Conservation (phyloP, 495 filamentous ascomycete genomes). For the Aspergillus heteromorphus region DNA sequence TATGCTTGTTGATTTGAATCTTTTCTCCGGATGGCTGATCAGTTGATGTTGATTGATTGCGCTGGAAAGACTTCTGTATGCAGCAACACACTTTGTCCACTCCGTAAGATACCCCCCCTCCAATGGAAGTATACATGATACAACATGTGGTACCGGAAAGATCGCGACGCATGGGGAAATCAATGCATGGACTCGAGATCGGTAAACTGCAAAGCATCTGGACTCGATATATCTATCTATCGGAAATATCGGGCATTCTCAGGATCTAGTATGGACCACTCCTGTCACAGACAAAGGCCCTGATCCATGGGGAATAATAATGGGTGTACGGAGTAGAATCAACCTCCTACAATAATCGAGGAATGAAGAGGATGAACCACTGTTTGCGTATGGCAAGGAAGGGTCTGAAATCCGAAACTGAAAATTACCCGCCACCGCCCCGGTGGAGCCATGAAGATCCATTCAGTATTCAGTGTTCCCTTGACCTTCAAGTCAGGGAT, state of each 20-base stretch:
- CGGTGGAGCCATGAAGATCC: constrained; percentile 5
- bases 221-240: not conserved
- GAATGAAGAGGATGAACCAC: not conserved
- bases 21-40: not conserved
- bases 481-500: constrained; percentile 13
- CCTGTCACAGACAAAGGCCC: not conserved
- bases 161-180: not conserved
- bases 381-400: not conserved
- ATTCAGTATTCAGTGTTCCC: not conserved
- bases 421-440: constrained; percentile 9
- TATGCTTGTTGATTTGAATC: not conserved
- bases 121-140: not conserved
- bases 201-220: not conserved
- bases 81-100: no score
- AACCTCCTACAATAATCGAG: not conserved
- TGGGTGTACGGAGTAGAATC: not conserved
- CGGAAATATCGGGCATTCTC: not conserved
- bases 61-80: not conserved
- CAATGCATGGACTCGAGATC: not conserved
- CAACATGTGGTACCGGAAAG: constrained; percentile 7
- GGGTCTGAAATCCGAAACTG: constrained; percentile 9
- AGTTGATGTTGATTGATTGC: not conserved
- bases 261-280: not conserved
- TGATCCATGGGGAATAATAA: not conserved
- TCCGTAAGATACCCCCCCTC: no score